A percentile compares a stretch with the other conserved stretches of the same genome.
Conservation (phyloP, 1,139 yeast species). For the Pichia sp. region DNA sequence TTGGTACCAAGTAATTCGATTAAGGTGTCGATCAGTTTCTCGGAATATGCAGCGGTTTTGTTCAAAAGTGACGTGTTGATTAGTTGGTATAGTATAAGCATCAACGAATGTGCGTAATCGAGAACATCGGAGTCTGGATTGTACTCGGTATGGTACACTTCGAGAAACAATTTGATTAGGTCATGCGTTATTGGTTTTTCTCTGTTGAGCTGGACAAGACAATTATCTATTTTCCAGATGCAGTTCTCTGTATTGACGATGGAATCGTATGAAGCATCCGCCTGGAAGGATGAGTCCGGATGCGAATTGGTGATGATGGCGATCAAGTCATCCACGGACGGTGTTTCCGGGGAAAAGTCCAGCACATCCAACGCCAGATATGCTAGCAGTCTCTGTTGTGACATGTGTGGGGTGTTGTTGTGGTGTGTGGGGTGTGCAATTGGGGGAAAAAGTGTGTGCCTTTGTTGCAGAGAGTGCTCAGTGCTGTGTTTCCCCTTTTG, state of each 20-base stretch:
- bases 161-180: background rate
- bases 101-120: background rate
- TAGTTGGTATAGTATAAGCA: conserved; percentile 7
- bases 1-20: background rate
- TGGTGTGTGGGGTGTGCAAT: too few relatives aligned
- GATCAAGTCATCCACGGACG: conserved; percentile 6
- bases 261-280: background rate
- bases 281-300: background rate
- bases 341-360: background rate
- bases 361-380: background rate
- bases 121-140: too few relatives aligned
- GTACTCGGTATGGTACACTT: background rate
- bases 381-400: background rate
- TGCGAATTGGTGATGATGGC: conserved; percentile 6
- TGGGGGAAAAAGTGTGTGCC: too few relatives aligned
- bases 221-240: conserved; percentile 4
- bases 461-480: too few relatives aligned
- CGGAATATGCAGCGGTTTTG: conserved; percentile 5
- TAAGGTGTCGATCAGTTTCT: background rate
- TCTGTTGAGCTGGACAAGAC: too few relatives aligned
- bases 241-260: conserved; percentile 1
- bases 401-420: too few relatives aligned
- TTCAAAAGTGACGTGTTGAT: conserved; percentile 5
- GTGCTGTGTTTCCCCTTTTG: conserved; percentile 1
- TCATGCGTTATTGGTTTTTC: too few relatives aligned